Evolutionary conservation across 1,284 basidiomycete genomes (phyloP).

Genomic region (Cutaneotrichosporon dermatis): DNA sequence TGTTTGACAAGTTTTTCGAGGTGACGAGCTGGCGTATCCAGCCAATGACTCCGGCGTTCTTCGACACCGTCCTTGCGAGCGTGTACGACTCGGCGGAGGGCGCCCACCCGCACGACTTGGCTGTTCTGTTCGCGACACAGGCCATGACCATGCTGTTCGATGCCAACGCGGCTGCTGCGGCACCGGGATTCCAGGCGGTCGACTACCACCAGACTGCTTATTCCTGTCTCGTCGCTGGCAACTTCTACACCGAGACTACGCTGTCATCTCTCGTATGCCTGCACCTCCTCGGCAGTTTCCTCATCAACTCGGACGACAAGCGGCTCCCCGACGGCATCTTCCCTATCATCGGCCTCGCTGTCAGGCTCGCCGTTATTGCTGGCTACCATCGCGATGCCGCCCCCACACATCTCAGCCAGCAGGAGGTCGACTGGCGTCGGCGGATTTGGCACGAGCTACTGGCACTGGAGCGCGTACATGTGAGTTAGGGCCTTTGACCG

Average conservation of each 20-base stretch:
- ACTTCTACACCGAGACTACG: conserved; percentile 22
- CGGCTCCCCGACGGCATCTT: conserved; percentile 20
- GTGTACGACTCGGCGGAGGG: conserved; percentile 19
- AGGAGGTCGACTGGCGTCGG: conserved; percentile 18
- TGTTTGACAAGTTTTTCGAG: conserved; percentile 17
- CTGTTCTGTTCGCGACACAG: conserved; percentile 16
- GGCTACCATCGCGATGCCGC: conserved; percentile 20
- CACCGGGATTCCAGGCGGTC: conserved; percentile 9
- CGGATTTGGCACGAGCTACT: conserved; percentile 23
- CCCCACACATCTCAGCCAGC: conserved; percentile 7
- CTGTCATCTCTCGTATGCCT: conserved; percentile 13
- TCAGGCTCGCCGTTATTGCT: conserved; percentile 18
- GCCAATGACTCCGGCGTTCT: conserved; percentile 20
- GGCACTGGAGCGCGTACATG: conserved; percentile 16
- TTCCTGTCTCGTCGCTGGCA: conserved; percentile 18
- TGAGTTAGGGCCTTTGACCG: neutral
- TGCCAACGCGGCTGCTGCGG: neutral
- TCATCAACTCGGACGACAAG: conserved; percentile 23
- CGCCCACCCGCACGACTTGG: conserved; percentile 20
- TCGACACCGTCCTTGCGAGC: conserved; percentile 18
- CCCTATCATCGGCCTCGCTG: conserved; percentile 18
- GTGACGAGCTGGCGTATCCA: conserved; percentile 16
- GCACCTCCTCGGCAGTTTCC: conserved; percentile 14
- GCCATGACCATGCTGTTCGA: conserved; percentile 17
- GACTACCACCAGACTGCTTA: conserved; percentile 21